phyloP scores from a whole-genome alignment of 2,329 filamentous ascomycete species.

The Trichoderma gracile region DNA sequence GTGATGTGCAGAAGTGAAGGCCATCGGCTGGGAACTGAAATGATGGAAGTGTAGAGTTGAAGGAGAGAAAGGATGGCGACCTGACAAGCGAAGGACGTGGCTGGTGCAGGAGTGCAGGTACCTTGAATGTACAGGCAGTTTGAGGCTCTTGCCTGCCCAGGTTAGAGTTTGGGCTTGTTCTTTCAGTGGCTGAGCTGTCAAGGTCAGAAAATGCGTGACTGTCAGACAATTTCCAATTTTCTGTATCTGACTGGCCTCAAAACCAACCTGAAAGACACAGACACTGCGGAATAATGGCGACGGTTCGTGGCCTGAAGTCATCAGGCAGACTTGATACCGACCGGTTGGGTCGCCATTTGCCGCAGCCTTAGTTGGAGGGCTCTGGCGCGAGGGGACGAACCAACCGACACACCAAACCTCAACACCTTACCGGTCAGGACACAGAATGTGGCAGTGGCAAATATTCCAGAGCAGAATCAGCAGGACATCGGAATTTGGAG shows the following conservation, averaged over 20 bases:
- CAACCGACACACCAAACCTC: not conserved
- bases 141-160: not conserved
- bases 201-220: not conserved
- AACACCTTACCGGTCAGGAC: not conserved
- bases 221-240: not conserved
- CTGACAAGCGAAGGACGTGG: constrained; percentile 16
- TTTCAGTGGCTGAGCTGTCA: constrained; percentile 8
- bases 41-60: not conserved
- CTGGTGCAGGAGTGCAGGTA: constrained; percentile 10
- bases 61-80: constrained; percentile 2
- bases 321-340: not conserved
- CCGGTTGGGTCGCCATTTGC: not conserved
- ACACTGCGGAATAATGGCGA: not conserved
- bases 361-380: not conserved
- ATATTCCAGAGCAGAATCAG: not conserved
- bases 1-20: not conserved
- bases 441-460: not conserved
- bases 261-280: not conserved
- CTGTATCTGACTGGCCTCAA: not conserved
- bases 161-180: not conserved
- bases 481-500: too few relatives aligned
- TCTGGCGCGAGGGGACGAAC: not conserved
- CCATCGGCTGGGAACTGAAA: not conserved
- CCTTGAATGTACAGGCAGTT: not conserved
- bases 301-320: not conserved